Percentiles rank a stretch among this genome's conserved stretches.
Conservation (phyloP, 2,329 filamentous ascomycete species). For the Orbilia blumenaviensis region DNA sequence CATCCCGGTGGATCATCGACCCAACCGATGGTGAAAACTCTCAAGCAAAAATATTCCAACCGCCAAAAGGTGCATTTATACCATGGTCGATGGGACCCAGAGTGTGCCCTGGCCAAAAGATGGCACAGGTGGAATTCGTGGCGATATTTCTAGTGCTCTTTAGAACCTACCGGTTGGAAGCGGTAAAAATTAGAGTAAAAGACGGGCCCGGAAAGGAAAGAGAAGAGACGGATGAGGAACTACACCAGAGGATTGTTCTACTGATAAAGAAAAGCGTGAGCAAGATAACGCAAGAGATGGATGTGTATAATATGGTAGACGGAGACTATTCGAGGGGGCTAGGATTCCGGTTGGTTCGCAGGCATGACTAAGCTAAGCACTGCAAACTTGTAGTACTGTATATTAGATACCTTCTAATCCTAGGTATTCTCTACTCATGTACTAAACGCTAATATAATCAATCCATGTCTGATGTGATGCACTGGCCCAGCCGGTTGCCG, state of each 20-base stretch:
- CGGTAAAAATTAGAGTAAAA: constrained; percentile 47
- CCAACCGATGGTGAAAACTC: constrained; percentile 11
- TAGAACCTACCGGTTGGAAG: constrained; percentile 55
- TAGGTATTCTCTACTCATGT: too few relatives aligned
- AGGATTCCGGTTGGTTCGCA: constrained; percentile 9
- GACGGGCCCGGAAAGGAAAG: background rate
- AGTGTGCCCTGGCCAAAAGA: constrained; percentile 67
- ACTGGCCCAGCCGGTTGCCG: too few relatives aligned
- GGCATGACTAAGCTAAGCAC: background rate
- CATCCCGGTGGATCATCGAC: constrained; percentile 61
- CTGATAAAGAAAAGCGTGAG: constrained; percentile 2
- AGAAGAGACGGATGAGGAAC: constrained; percentile 23
- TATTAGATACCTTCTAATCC: too few relatives aligned
- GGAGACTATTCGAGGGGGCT: constrained; percentile 1
- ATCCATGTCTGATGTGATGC: too few relatives aligned
- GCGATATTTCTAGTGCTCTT: constrained; percentile 63
- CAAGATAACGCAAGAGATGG: constrained; percentile 28
- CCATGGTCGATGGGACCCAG: constrained; percentile 66
- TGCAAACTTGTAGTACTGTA: too few relatives aligned
- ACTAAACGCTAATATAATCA: too few relatives aligned
- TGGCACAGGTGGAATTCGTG: constrained; percentile 68
- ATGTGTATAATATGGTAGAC: constrained; percentile 28
- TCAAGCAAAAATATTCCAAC: constrained; percentile 58
- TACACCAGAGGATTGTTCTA: background rate
- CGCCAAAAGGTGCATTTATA: constrained; percentile 62